Evolutionary conservation across 495 filamentous ascomycete genomes (phyloP), one percentile per base, ranked within the genome.

Genomic region (Hypoxylon cercidicola): DNA sequence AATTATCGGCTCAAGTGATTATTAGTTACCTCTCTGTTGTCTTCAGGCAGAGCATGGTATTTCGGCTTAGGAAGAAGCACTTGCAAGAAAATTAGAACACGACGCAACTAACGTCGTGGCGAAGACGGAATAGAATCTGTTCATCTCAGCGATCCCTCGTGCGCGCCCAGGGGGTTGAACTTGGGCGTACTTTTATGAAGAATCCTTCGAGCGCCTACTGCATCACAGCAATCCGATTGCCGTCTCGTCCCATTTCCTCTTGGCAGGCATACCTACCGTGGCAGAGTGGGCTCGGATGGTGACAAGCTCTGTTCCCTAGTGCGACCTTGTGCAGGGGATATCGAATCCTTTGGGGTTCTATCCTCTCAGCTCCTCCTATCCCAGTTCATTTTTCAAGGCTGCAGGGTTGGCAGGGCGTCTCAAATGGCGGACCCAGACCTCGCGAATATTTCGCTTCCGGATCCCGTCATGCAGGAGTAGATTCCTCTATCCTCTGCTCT

Each of bases 281-380:
- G n/a, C 25, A 28, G 3, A 28, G 39, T 56, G 53, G 40, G 16
- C 9, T 48, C 39, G 57, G 53, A 37, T 57, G 57, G 56, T 66
- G 61, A 57, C 64, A 58, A 20, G 52, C 53, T 52, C 15, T 55
- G 18, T 49, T 62, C 35, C 25, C 35, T 16, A 44, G 57, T 67
- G 64, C 41, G 53, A 67, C 64, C 43, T 32, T 54, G 21, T 20
- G 47, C 58, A 58, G 58, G 64, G 63, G 37, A 34, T 7, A 9
- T 28, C 0, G 32, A 62, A 67, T 67, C 64, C 64, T 67, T 62
- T 57, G 55, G 64, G 58, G 51, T 32, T 51, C 41, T 35, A 19
- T 6, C 50, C 25, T 45, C 48, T 48, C 44, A 40, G 37, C 15
- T 48, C n/a, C 47, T 34, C 56, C 51, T 52, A 66, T 51, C 56